Percentiles rank a stretch among this genome's conserved stretches.
Evolutionary conservation across 345 rosid genomes (phyloP).

Genomic region (Lumnitzera racemosa): DNA sequence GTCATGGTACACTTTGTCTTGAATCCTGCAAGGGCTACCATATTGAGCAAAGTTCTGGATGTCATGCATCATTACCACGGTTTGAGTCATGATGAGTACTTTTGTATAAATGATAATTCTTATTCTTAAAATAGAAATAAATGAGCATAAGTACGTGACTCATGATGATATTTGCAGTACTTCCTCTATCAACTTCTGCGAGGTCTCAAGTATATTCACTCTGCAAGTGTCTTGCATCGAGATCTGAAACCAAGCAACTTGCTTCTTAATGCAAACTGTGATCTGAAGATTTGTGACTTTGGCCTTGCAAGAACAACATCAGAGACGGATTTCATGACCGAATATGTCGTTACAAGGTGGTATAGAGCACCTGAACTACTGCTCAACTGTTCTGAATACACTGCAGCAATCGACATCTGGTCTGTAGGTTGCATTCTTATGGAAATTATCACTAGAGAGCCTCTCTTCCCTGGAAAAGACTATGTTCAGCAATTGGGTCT

Average conservation of each 20-base stretch:
- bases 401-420: constrained; percentile 86
- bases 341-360: constrained; percentile 52
- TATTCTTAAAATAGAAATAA: neutral
- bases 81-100: neutral
- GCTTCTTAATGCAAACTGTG: constrained; percentile 45
- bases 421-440: constrained; percentile 91
- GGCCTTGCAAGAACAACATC: constrained; percentile 87
- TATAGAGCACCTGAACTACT: constrained; percentile 48
- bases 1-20: neutral
- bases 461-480: constrained; percentile 83
- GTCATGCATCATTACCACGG: neutral
- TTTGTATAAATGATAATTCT: neutral
- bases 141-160: neutral
- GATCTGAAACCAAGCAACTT: constrained; percentile 88
- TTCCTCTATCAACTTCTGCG: constrained; percentile 79
- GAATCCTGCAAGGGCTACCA: too few relatives aligned
- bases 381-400: constrained; percentile 48
- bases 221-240: constrained; percentile 74
- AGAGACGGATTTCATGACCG: constrained; percentile 86
- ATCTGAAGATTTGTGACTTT: constrained; percentile 66
- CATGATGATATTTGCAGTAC: constrained; percentile 35
- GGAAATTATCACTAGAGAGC: constrained; percentile 69
- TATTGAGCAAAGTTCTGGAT: neutral
- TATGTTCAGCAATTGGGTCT: constrained; percentile 76
- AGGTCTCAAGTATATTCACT: constrained; percentile 57